A percentile compares a stretch with the other conserved stretches of the same genome.
phyloP scores from a whole-genome alignment of 1,284 basidiomycete species.

The Termitomyces sp. region DNA sequence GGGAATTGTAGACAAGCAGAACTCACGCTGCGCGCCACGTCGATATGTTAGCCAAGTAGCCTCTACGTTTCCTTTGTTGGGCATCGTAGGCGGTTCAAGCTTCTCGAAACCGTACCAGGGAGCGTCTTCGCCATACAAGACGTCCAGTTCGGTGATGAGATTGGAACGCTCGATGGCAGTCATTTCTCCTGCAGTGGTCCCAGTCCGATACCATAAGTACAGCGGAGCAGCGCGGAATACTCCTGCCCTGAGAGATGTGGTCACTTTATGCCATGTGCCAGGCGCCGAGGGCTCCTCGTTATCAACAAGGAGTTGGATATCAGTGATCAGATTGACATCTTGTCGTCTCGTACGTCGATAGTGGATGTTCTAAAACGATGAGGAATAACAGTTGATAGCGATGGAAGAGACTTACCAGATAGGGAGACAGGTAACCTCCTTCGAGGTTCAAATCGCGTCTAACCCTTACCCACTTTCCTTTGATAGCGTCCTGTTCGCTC shows the following conservation, averaged over 20 bases:
- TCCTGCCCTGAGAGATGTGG: slow-evolving; percentile 52
- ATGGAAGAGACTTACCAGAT: slow-evolving; percentile 37
- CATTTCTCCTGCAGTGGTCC: slow-evolving; percentile 57
- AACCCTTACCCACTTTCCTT: slow-evolving; percentile 87
- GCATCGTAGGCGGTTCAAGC: slow-evolving; percentile 52
- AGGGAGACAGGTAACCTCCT: slow-evolving; percentile 51
- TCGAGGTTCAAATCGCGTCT: slow-evolving; percentile 71
- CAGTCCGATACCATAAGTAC: slow-evolving; percentile 73
- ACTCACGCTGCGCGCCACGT: slow-evolving; percentile 62
- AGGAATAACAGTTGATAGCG: background rate
- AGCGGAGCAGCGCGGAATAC: slow-evolving; percentile 46
- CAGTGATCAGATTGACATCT: slow-evolving; percentile 66
- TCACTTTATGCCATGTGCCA: slow-evolving; percentile 55
- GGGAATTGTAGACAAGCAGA: background rate
- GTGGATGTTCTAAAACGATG: slow-evolving; percentile 57
- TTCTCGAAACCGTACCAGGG: slow-evolving; percentile 84
- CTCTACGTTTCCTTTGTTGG: slow-evolving; percentile 35
- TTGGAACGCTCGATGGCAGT: slow-evolving; percentile 49
- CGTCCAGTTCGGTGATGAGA: slow-evolving; percentile 84
- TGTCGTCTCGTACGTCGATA: slow-evolving; percentile 81
- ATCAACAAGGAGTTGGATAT: slow-evolving; percentile 52
- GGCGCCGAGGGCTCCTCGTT: slow-evolving; percentile 42
- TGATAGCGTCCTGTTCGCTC: slow-evolving; percentile 67
- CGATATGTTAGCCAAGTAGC: slow-evolving; percentile 58
- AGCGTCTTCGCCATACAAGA: slow-evolving; percentile 74